Evolutionary conservation across 768 basidiomycete species (phyloP).

Genomic region (Roridomyces roridus): DNA sequence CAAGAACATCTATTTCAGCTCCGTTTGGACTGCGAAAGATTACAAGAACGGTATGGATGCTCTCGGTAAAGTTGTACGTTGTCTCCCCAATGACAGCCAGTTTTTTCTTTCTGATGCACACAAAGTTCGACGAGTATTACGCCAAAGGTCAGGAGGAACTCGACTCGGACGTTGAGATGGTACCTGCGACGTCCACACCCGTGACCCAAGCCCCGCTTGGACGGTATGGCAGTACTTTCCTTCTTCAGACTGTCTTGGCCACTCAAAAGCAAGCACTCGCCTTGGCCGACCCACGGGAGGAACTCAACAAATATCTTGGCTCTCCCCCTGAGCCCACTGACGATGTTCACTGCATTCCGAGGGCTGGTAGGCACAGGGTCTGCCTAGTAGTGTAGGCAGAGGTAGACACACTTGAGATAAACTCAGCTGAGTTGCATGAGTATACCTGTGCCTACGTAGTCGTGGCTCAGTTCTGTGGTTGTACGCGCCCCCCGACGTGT

Average conservation of each 20-base stretch:
- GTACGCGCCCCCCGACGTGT: no score
- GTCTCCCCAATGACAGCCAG: not conserved
- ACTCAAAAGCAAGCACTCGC: conserved; percentile 8
- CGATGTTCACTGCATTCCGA: no score
- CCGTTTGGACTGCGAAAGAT: not conserved
- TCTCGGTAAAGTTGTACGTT: conserved; percentile 27
- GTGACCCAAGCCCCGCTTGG: not conserved
- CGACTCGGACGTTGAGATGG: not conserved
- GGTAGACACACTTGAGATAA: no score
- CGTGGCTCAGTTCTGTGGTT: no score
- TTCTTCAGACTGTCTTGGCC: not conserved
- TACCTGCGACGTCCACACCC: not conserved
- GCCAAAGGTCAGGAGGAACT: not conserved
- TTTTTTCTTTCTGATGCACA: not conserved
- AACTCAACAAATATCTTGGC: conserved; percentile 9
- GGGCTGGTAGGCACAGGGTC: no score
- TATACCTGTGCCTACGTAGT: no score
- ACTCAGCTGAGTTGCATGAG: no score
- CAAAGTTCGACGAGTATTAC: not conserved
- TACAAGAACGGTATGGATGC: conserved; percentile 11
- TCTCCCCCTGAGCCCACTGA: not conserved
- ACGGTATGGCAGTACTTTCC: conserved; percentile 5
- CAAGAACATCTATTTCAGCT: not conserved
- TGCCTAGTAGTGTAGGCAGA: no score
- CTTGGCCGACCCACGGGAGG: not conserved